A percentile compares a stretch with the other conserved stretches of the same genome.
These are phyloP conservation scores for Babesia divergens DNA, from an alignment of 169 alveolate species.

Conservation along the genomic window DNA sequence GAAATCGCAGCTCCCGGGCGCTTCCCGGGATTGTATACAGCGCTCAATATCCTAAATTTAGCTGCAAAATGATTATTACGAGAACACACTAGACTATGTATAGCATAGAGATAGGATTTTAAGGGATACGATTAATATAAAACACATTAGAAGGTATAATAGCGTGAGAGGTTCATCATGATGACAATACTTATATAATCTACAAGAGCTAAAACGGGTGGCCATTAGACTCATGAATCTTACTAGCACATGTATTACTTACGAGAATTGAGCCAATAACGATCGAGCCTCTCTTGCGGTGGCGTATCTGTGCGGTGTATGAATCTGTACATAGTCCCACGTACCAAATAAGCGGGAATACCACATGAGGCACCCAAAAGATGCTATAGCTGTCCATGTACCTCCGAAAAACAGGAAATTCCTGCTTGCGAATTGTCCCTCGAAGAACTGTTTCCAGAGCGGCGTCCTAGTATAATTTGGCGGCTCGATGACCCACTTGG, in stretches of 20 bases:
- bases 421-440: constrained; percentile 79
- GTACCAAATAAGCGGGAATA: constrained; percentile 76
- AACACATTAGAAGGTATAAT: neutral
- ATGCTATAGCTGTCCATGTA: constrained; percentile 85
- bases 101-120: neutral
- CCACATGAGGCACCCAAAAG: constrained; percentile 81
- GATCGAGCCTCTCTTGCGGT: constrained; percentile 82
- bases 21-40: constrained; percentile 83
- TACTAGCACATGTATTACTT: constrained; percentile 18
- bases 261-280: constrained; percentile 83
- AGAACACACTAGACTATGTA: neutral
- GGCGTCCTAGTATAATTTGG: constrained; percentile 83
- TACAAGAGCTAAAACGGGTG: neutral
- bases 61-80: constrained; percentile 46
- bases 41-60: constrained; percentile 80
- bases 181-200: neutral
- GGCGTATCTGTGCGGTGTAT: constrained; percentile 72
- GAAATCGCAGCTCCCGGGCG: constrained; percentile 83
- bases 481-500: constrained; percentile 80
- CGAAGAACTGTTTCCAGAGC: constrained; percentile 80
- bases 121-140: neutral
- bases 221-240: neutral
- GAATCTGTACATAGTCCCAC: neutral
- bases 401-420: constrained; percentile 80
- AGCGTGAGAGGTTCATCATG: neutral